Base-by-base conservation (phyloP, 352 stramenopile genomes). In the Globisporangium parvum region DNA sequence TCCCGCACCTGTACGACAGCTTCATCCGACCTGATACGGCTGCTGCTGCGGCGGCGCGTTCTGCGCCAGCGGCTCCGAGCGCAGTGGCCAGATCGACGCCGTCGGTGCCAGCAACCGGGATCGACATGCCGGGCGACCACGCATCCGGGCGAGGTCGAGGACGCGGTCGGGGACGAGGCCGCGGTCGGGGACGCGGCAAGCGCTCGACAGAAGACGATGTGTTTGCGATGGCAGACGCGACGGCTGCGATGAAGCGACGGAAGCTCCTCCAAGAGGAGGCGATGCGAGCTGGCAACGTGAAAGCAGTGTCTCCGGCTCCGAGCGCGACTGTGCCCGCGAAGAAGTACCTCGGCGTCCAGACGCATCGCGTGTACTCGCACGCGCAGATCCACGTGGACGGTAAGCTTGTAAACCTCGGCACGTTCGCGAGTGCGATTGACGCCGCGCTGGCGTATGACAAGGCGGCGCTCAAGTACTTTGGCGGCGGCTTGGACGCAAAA, bases 401-500 rank as follows among this genome's bases (percentile, higher is more conserved):
- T 40, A 86, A 89, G 56, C 53, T 83, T n/a, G 63, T 91, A 8
- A 88, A 89, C 53, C 59, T 93, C 45, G 83, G 83, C 6, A 87
- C 75, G 44, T 93, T 89, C 55, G 51, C 78, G 2, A 88, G 67
- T 11, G 70, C 77, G 0, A 73, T 80, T 48, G 80, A 93, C 37
- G 83, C 83, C 3, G 83, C 80, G 9, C 68, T 85, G 40, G 83
- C 83, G n/a, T 93, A 93, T 48, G 83, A 93, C 57, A 88, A 87
- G 55, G 83, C 80, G 2, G 80, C 81, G 11, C 61, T 89, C 23
- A 83, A 79, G 56, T 87, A 86, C 55, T 93, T 89, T 63, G 80
- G 77, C 14, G 75, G 79, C 24, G 57, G 64, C 20, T 59, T 75
- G 20, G 70, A 70, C 33, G 63, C 71, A 3, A 74, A 61, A 53